Evolutionary conservation across 805 yeast species (phyloP).

Genomic region (Teunomyces tritomae): DNA sequence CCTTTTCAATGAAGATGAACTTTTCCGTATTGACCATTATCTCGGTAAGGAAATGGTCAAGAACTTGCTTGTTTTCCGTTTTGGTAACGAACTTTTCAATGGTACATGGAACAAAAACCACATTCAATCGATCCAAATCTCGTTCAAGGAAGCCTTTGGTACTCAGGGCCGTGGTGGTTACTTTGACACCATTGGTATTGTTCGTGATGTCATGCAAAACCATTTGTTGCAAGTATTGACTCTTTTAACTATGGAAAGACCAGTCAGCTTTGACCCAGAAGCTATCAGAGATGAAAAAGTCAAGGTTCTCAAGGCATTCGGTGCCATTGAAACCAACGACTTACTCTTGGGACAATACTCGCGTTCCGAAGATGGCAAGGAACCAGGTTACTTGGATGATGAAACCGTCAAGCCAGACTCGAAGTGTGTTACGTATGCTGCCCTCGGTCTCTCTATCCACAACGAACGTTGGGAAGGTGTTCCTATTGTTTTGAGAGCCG

Average conservation of each 20-base stretch:
- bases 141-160: slow-evolving; percentile 97
- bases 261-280: slow-evolving; percentile 87
- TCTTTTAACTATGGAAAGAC: slow-evolving; percentile 92
- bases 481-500: slow-evolving; percentile 93
- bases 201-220: slow-evolving; percentile 98
- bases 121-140: slow-evolving; percentile 78
- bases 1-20: slow-evolving; percentile 83
- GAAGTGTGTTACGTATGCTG: slow-evolving; percentile 90
- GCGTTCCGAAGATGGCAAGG: slow-evolving; percentile 78
- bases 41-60: slow-evolving; percentile 98
- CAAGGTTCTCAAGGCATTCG: slow-evolving; percentile 79
- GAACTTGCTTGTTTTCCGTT: slow-evolving; percentile 83
- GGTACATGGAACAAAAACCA: slow-evolving; percentile 87
- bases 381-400: slow-evolving; percentile 91
- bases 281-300: slow-evolving; percentile 96
- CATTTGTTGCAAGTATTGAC: slow-evolving; percentile 92
- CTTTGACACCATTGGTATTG: slow-evolving; percentile 91
- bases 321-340: slow-evolving; percentile 61
- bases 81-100: slow-evolving; percentile 82
- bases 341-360: slow-evolving; percentile 85
- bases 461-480: slow-evolving; percentile 99
- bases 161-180: slow-evolving; percentile 99
- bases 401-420: slow-evolving; percentile 80
- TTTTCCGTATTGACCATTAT: slow-evolving; percentile 95
- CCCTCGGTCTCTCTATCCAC: slow-evolving; percentile 69